Evolutionary conservation across 2,329 filamentous ascomycete genomes (phyloP), one percentile per base, ranked within the genome.

Genomic region (Penicillium sp.): DNA sequence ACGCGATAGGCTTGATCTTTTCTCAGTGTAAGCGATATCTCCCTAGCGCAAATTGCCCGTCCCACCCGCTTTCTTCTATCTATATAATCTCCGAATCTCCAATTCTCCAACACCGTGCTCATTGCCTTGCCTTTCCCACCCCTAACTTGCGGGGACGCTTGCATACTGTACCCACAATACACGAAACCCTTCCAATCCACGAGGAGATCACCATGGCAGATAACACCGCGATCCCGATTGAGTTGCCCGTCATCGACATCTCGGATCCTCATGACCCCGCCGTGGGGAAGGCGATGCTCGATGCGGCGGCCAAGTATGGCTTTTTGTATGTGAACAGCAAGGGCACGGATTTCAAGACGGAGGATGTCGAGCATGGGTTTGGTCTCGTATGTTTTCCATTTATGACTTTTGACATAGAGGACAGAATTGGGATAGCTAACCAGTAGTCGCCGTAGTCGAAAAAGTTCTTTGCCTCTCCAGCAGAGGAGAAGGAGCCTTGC

Each of bases 261-360:
- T 89, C 87, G 4, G 82, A 84, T 19, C 80, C 83, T 5, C 81
- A 82, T 30, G 81, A 89, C 65, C 79, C 84, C 60, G 73, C 74
- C n/a, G 89, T 90, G 55, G 86, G 86, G 58, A 84, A 87, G 64
- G 83, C 83, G 59, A 53, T 98, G 45, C 87, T 97, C 45, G 85
- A 90, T 62, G 94, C 94, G 1, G 93, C 93, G 2, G 85, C 87
- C 40, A 87, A 89, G 57, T 89, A 93, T 77, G 94, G 94, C 63
- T 98, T 98, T 76, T 86, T 97, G 63, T 98, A 95, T 74, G 87
- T 98, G 70, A 89, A 87, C 72, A 93, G 92, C 71, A 84, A 87
- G 25, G 89, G 88, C 46, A 81, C 83, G 13, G 87, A 89, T 62
- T 91, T 97, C 52, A 81, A 89, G 0, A 78, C 83, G 0, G 77